phyloP scores from a whole-genome alignment of 2,329 filamentous ascomycete genomes.

The Aspergillus floridensis region DNA sequence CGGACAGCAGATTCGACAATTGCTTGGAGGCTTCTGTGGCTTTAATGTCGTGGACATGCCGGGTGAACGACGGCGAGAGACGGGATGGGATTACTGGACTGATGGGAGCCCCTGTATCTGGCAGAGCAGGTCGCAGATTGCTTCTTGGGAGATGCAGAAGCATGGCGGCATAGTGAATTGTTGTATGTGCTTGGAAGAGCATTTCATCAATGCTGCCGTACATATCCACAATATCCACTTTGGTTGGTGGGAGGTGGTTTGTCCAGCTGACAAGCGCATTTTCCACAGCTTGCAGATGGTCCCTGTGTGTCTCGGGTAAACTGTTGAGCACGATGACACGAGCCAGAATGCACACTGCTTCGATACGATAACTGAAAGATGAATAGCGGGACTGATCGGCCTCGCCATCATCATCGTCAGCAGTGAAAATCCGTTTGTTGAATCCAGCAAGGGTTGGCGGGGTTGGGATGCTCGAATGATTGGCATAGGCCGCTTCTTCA shows the following conservation, averaged over 20 bases:
- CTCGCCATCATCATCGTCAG: slow-evolving; percentile 52
- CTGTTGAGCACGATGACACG: slow-evolving; percentile 58
- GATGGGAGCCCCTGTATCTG: slow-evolving; percentile 13
- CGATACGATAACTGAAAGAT: slow-evolving; percentile 79
- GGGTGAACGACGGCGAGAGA: slow-evolving; percentile 34
- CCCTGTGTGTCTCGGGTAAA: slow-evolving; percentile 41
- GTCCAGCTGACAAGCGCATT: slow-evolving; percentile 67
- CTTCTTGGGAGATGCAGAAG: slow-evolving; percentile 74
- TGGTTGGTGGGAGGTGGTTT: slow-evolving; percentile 69
- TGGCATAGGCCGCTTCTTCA: slow-evolving; percentile 62
- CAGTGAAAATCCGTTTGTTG: slow-evolving; percentile 62
- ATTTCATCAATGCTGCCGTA: slow-evolving; percentile 71
- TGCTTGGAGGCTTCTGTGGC: slow-evolving; percentile 35
- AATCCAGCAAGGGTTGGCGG: slow-evolving; percentile 56
- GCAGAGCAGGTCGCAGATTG: slow-evolving; percentile 51
- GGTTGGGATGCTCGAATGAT: slow-evolving; percentile 54
- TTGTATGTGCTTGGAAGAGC: slow-evolving; percentile 41
- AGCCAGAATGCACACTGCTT: slow-evolving; percentile 72
- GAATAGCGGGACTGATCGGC: slow-evolving; percentile 56
- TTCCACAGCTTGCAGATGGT: slow-evolving; percentile 59
- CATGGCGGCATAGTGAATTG: slow-evolving; percentile 54
- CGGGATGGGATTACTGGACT: slow-evolving; percentile 25
- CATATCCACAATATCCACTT: slow-evolving; percentile 65
- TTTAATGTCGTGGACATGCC: slow-evolving; percentile 36
- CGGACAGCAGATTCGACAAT: slow-evolving; percentile 33